phyloP scores from a whole-genome alignment of 2,329 filamentous ascomycete genomes.

The Colletotrichum sp. region DNA sequence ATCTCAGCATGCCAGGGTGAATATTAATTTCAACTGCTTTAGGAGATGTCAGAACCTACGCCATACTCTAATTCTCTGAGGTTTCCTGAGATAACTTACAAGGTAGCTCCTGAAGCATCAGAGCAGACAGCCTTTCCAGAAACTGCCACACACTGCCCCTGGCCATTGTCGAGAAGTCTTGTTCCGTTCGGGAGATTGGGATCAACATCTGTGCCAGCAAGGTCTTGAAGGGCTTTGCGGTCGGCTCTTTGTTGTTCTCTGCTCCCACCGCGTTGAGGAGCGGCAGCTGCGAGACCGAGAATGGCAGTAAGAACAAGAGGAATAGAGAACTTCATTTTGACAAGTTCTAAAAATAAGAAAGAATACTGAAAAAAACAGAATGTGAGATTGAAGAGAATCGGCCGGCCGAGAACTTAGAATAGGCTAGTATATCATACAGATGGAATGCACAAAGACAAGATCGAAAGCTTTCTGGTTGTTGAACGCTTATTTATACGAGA shows the following conservation, averaged over 20 bases:
- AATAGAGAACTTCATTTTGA: background rate
- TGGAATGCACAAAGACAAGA: background rate
- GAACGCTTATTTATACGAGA: background rate
- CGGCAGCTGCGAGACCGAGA: background rate
- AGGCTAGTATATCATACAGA: background rate
- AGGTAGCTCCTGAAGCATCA: background rate
- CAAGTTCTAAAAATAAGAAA: no score
- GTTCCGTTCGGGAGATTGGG: constrained; percentile 9
- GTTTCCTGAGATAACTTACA: background rate
- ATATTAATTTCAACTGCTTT: background rate
- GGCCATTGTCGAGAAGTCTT: background rate
- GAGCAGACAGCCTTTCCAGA: constrained; percentile 8
- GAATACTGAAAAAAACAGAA: background rate
- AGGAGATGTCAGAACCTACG: background rate
- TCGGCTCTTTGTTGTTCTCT: background rate
- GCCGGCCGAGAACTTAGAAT: background rate
- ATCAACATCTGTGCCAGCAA: constrained; percentile 3
- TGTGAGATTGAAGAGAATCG: background rate
- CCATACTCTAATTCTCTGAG: background rate
- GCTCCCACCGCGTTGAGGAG: background rate
- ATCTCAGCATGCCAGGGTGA: background rate
- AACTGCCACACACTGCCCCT: constrained; percentile 4
- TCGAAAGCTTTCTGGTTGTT: background rate
- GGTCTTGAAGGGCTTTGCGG: background rate
- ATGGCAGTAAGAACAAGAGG: background rate